Conservation (phyloP, 2,329 filamentous ascomycete species). For the Trichoderma brevicompactum region DNA sequence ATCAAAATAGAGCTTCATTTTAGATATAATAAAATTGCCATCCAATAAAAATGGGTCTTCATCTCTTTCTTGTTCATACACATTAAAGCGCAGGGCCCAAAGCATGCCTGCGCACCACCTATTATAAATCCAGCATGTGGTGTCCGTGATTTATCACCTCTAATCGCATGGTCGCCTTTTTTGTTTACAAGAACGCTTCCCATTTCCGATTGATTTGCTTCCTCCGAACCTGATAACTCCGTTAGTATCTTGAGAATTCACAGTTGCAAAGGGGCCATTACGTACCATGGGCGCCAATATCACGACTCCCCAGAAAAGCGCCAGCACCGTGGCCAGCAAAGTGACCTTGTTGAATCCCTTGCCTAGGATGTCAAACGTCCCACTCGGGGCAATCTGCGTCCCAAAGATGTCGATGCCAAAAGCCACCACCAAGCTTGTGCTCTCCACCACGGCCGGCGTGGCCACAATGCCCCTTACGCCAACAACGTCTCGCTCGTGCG, state of each 20-base stretch:
- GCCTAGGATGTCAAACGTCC: conserved; percentile 88
- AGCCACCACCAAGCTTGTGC: conserved; percentile 86
- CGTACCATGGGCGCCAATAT: conserved; percentile 85
- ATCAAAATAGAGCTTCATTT: neutral
- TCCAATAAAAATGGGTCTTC: conserved; percentile 7
- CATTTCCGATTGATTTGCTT: conserved; percentile 72
- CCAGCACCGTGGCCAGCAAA: conserved; percentile 80
- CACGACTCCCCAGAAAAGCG: conserved; percentile 74
- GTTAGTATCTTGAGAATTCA: conserved; percentile 39
- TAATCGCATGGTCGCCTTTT: conserved; percentile 27
- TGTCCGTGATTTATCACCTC: conserved; percentile 27
- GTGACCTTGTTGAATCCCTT: conserved; percentile 92
- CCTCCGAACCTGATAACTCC: conserved; percentile 53
- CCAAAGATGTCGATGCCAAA: conserved; percentile 90
- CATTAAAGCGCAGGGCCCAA: conserved; percentile 17
- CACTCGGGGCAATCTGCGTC: conserved; percentile 82
- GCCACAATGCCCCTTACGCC: conserved; percentile 76
- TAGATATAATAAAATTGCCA: neutral
- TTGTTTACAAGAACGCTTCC: conserved; percentile 47
- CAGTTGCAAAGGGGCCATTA: neutral
- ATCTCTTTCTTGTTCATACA: conserved; percentile 23
- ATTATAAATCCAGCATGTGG: conserved; percentile 13
- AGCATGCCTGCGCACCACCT: conserved; percentile 8
- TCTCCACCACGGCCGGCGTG: conserved; percentile 81
- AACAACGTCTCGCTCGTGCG: conserved; percentile 80